phyloP scores from a whole-genome alignment of 2,329 filamentous ascomycete genomes.

The Sporothrix euskadiensis region DNA sequence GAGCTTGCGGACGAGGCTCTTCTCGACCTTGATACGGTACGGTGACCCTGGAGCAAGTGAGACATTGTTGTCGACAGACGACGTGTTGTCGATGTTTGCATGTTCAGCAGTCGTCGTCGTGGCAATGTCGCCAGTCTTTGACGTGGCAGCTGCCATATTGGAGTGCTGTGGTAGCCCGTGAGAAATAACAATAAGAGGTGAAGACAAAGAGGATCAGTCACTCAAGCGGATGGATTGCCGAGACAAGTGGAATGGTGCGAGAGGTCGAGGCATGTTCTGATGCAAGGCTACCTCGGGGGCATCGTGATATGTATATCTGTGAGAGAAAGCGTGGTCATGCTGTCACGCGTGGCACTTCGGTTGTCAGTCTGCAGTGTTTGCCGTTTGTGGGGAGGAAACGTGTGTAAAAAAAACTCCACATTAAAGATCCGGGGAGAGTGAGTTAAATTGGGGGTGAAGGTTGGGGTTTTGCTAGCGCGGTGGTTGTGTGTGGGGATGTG shows the following conservation, averaged over 20 bases:
- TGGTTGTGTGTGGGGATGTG: conserved; percentile 13
- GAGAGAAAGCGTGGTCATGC: not conserved
- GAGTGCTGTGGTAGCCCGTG: not conserved
- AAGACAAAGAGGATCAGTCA: not conserved
- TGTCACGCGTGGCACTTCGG: not conserved
- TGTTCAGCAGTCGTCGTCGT: not conserved
- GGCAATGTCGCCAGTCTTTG: conserved; percentile 4
- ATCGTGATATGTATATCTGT: conserved; percentile 3
- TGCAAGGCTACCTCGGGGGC: not conserved
- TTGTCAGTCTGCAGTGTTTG: not conserved
- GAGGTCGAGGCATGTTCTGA: not conserved
- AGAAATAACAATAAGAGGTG: not conserved
- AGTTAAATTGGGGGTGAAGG: not conserved
- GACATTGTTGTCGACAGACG: not conserved
- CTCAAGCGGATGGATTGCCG: not conserved
- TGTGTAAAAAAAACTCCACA: conserved; percentile 7
- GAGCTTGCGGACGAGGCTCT: conserved; percentile 11
- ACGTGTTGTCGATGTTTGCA: not conserved
- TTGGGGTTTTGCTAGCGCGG: not conserved
- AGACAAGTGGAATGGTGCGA: not conserved
- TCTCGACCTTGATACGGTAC: conserved; percentile 2
- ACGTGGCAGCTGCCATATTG: not conserved
- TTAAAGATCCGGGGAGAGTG: not conserved
- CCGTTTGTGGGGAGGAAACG: not conserved
- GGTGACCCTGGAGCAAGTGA: not conserved